Base-by-base conservation (phyloP, 1,284 basidiomycete genomes). In the Leucoagaricus sp. region DNA sequence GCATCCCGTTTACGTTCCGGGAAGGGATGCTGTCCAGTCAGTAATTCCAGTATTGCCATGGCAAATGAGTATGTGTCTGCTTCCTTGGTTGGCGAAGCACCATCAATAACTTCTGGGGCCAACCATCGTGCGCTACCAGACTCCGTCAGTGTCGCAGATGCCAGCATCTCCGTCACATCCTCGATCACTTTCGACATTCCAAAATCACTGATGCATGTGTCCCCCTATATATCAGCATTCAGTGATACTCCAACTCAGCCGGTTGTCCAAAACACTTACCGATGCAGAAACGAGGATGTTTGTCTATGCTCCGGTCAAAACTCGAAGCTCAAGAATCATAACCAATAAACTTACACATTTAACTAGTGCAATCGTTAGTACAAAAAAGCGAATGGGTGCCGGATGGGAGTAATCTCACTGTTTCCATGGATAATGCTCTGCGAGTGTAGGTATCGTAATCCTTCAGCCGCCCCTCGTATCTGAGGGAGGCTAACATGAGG, bases 171-270 rank as follows among this genome's bases (percentile, higher is more conserved):
- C 1, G 80, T 78, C 21, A 82, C 73, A 40, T 84, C 81, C 58
- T 79, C 77, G 34, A 85, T 74, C 33, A 84, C 69, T 61, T 81
- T 82, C n/a, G 84, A 77, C 69, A 84, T 79, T 38, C 83, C 83
- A 63, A 86, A 85, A 61, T 86, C 84, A 58, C 78, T 81, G 25
- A 86, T 79, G 36, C 79, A 71, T 19, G 83, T 78, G 59, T 77
- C 68, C 8, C 73, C 75, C 83, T 85, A 5, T 51, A 15, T 12
- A 38, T 31, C 26, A 5, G 4, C 9, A 29, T 31, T 25, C 28
- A 49, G 25, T 13, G 33, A 13, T 49, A 17, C 42, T 31, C 12
- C 19, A 48, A 46, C 49, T 59, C 17, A 15, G 45, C 41, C 25
- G 7, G 28, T 8, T 21, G 36, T 13, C n/a, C 13, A 26, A 40